Evolutionary conservation across 805 yeast genomes (phyloP), one percentile per base, ranked within the genome.

Genomic region (Candida saitoana): DNA sequence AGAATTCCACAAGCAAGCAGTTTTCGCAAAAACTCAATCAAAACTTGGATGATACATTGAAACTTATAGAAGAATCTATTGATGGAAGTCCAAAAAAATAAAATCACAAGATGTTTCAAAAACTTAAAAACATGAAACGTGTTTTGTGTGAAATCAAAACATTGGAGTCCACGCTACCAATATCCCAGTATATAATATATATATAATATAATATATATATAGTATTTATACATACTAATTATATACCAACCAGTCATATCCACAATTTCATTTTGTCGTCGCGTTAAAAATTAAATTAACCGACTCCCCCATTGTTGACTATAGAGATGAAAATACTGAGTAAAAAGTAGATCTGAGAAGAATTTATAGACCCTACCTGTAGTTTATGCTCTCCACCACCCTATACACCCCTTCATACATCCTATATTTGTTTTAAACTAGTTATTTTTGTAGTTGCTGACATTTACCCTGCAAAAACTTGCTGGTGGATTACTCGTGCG

Each of bases 1-100:
- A 55, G 37, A 60, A 61, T 30, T 59, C 68, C 37, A 63, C 52
- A 46, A 52, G 66, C 22, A 67, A 66, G 50, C 59, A 57, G 46
- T 65, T 67, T 47, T 54, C 60, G 38, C 46, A 52, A 35, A 63
- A 63, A 41, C 50, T 69, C 38, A 57, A 65, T 46, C 57, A 46
- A 33, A 69, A 60, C 25, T 48, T 69, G 39, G 66, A 68, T 37
- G 56, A 57, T 40, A 69, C 74, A 3, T 46, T 69, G 38, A 60
- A 61, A 39, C 66, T 69, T 70, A 51, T 69, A 30, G 53, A 65
- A 47, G 71, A 68, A 44, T 66, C 65, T 39, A 50, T 66, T 11
- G 60, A 57, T 12, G 60, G 55, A 29, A 31, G 27, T 22, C 27
- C 27, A 22, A 11, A 11, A 7, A 22, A 6, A 22, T n/a, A 22